A percentile compares a stretch with the other conserved stretches of the same genome.
phyloP scores from a whole-genome alignment of 768 basidiomycete species.

The Lactarius pseudohatsudake region DNA sequence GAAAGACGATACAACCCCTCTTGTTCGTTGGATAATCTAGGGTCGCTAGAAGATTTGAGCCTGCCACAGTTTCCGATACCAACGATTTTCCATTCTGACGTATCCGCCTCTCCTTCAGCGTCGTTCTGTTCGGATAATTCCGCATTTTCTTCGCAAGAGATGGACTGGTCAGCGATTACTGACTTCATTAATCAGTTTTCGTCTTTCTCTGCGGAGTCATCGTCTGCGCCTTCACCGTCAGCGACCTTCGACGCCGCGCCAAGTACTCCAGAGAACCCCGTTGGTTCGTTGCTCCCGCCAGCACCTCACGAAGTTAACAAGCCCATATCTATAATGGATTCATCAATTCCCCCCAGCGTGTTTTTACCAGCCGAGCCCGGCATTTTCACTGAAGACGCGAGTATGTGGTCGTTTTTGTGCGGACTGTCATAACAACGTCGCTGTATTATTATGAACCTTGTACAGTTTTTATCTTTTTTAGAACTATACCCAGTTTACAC shows the following conservation, averaged over 20 bases:
- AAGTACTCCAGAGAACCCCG: neutral
- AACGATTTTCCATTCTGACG: neutral
- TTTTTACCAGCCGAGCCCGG: neutral
- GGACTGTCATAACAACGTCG: neutral
- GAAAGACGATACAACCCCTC: neutral
- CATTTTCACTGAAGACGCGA: neutral
- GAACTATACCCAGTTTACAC: neutral
- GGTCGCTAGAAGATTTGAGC: neutral
- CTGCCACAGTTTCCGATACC: neutral
- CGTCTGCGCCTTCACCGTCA: neutral
- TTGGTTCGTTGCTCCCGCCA: neutral
- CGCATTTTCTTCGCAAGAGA: neutral
- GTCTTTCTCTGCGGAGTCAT: neutral
- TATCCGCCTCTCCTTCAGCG: neutral
- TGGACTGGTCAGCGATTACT: neutral
- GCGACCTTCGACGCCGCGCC: neutral
- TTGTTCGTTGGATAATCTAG: neutral
- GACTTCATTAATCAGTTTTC: neutral
- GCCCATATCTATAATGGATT: neutral
- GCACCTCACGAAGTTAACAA: neutral
- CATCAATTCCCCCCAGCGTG: constrained; percentile 8
- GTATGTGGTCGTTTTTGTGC: neutral
- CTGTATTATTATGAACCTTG: neutral
- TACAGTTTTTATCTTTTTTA: neutral
- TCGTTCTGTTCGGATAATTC: neutral